These are phyloP conservation scores for Hanseniaspora uvarum DNA, from an alignment of 1,139 yeast genomes.

Conservation along the genomic window DNA sequence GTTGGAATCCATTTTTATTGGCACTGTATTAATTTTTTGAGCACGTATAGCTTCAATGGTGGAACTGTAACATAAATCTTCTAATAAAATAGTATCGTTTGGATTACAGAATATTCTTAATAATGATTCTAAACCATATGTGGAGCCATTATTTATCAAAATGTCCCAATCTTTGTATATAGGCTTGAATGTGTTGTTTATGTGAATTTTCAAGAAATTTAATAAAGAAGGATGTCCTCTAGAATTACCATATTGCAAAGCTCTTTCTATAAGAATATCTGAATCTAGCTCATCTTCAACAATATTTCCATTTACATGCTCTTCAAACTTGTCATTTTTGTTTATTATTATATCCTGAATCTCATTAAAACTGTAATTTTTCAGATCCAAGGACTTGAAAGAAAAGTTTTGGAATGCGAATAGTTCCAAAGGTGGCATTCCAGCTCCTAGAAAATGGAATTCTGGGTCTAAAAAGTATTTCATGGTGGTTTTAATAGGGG, in stretches of 20 bases:
- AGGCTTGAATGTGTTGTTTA: conserved; percentile 45
- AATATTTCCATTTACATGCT: conserved; percentile 33
- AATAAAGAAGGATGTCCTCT: conserved; percentile 57
- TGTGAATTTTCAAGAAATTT: conserved; percentile 57
- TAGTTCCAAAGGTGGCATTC: conserved; percentile 66
- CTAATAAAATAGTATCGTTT: conserved; percentile 72
- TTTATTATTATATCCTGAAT: conserved; percentile 23
- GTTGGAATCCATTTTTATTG: conserved; percentile 64
- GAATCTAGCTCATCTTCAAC: conserved; percentile 34
- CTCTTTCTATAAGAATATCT: conserved; percentile 57
- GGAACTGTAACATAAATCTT: conserved; percentile 70
- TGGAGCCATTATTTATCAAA: conserved; percentile 62
- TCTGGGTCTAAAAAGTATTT: conserved; percentile 55
- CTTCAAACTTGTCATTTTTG: conserved; percentile 47
- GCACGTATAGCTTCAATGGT: conserved; percentile 75
- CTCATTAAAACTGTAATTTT: conserved; percentile 31
- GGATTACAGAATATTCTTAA: conserved; percentile 66
- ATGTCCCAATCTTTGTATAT: conserved; percentile 58
- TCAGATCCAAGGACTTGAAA: conserved; percentile 37
- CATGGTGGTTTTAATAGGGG: conserved; percentile 65
- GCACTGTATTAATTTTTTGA: conserved; percentile 54
- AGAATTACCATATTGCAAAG: conserved; percentile 72
- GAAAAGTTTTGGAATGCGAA: conserved; percentile 64
- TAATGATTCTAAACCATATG: conserved; percentile 78
- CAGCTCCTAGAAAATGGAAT: conserved; percentile 74